Base-by-base conservation (phyloP, 352 stramenopile species). In the Globisporangium nunn region DNA sequence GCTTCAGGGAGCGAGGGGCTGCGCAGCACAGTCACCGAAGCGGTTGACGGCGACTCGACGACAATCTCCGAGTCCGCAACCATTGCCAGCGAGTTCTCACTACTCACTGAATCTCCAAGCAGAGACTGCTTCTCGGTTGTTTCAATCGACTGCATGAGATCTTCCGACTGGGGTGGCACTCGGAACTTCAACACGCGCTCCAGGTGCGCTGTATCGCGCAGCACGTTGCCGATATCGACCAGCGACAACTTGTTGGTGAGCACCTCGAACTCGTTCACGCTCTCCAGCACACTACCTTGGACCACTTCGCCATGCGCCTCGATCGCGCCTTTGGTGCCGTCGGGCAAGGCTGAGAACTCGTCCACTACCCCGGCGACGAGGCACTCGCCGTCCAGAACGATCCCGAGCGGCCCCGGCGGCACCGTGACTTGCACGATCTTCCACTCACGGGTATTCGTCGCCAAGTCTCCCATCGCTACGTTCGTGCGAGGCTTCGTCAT, bases 221-320 rank as follows among this genome's bases (percentile, higher is more conserved):
- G 64, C 28, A 91, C 65, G 6, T 58, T 56, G 0, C 74, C 64
- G 17, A 85, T 63, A 2, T 85, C 72, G 6, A 70, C 37, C 14
- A 89, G 64, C 41, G 66, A 59, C 45, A 84, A 54, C 30, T 71
- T 61, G 17, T 59, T 53, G 0, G 61, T 46, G 3, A 79, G 48
- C 4, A 90, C 71, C 30, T 91, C 64, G 47, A 68, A 57, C 15
- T 82, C 67, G 50, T 93, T 91, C n/a, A 93, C 66, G 3, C 58
- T 65, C 11, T 85, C 60, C 28, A 93, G 64, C 8, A 90, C 62
- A 40, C 68, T 80, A 11, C 81, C 78, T 0, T 61, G 18, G 0
- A 61, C 17, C 2, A 91, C 68, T 2, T 64, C 64, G 0, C 77
- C 74, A 45, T 75, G 72, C 8, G 62, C 17, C 47, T 91, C 78